Conservation (phyloP, 2,329 filamentous ascomycete genomes). For the Pseudodiploospora longispora region DNA sequence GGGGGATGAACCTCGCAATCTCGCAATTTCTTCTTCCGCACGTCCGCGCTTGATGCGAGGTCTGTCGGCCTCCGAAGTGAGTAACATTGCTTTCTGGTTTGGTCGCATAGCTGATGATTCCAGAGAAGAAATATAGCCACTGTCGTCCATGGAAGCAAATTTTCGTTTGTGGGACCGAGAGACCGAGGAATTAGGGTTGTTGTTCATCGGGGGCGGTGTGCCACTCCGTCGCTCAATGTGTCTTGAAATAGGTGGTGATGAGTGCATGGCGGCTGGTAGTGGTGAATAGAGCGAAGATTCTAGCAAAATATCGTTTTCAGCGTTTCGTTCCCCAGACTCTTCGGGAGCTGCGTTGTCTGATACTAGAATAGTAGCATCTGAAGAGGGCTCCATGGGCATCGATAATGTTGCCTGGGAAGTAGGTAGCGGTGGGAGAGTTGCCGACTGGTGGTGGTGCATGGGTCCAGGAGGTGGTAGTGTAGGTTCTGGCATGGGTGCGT, state of each 20-base stretch:
- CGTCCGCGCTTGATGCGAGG: conserved; percentile 78
- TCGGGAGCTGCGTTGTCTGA: conserved; percentile 56
- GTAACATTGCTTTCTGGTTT: conserved; percentile 52
- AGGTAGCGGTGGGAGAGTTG: conserved; percentile 31
- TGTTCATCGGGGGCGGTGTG: conserved; percentile 66
- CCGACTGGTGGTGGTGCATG: conserved; percentile 19
- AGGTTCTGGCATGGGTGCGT: conserved; percentile 34
- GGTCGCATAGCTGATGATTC: conserved; percentile 82
- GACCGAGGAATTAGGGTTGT: conserved; percentile 55
- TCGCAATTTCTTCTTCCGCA: conserved; percentile 91
- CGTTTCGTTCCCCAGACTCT: conserved; percentile 35
- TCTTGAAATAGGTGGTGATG: conserved; percentile 75
- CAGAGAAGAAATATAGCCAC: conserved; percentile 92
- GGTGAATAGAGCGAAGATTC: conserved; percentile 61
- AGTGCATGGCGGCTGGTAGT: conserved; percentile 64
- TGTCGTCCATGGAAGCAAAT: conserved; percentile 75
- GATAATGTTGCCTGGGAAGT: conserved; percentile 28
- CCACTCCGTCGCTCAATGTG: conserved; percentile 52
- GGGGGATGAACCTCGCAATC: conserved; percentile 84
- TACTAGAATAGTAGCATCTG: conserved; percentile 68
- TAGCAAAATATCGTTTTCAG: conserved; percentile 29
- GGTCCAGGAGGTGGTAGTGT: conserved; percentile 38
- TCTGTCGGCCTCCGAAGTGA: conserved; percentile 74
- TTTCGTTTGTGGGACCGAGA: conserved; percentile 66
- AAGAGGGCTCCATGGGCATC: conserved; percentile 55